Evolutionary conservation across 805 yeast genomes (phyloP), one percentile per base, ranked within the genome.

Genomic region (Lipomyces orientalis): DNA sequence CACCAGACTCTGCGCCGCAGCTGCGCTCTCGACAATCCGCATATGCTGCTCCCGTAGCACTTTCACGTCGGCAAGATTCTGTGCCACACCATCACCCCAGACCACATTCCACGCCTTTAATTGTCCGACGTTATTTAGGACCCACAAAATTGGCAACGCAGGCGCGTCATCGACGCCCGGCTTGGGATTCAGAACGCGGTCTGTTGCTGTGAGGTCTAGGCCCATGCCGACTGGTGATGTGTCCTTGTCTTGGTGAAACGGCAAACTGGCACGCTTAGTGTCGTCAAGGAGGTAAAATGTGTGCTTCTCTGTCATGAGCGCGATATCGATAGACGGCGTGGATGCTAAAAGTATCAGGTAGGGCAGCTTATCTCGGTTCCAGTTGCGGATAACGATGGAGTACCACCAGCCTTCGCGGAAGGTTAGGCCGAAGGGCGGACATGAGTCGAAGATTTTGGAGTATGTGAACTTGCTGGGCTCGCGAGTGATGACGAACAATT

Each of bases 181-280:
- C 68, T 87, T 84, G 0, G 94, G 92, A 14, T 84, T 83, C 1
- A 75, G 63, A 1, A 88, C 85, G 0, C 73, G 73, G 0, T 80
- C 81, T 0, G 77, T 76, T 1, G 86, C 79, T 10, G 83, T 79
- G 14, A 87, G 73, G 75, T 91, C 97, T 5, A 91, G 59, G 0
- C 86, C 86, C 10, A 90, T 71, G 4, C 97, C 97, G 29, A 90
- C 79, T 0, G 94, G 87, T 7, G 89, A 84, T 14, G 90, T 84
- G 73, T 91, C 97, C 61, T 84, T 88, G 58, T 85, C 88, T 0
- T 86, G 88, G 74, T 86, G 86, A 72, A 91, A 80, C 1, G 97
- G 97, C 69, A 91, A 80, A 33, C 86, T 83, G 0, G 97, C 97
- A 60, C 90, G 82, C 73, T 86, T 87, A 3, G 88, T 81, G 74